Evolutionary conservation across 306 rosid genomes (phyloP), one percentile per base, ranked within the genome.

Genomic region (Rosa persica): DNA sequence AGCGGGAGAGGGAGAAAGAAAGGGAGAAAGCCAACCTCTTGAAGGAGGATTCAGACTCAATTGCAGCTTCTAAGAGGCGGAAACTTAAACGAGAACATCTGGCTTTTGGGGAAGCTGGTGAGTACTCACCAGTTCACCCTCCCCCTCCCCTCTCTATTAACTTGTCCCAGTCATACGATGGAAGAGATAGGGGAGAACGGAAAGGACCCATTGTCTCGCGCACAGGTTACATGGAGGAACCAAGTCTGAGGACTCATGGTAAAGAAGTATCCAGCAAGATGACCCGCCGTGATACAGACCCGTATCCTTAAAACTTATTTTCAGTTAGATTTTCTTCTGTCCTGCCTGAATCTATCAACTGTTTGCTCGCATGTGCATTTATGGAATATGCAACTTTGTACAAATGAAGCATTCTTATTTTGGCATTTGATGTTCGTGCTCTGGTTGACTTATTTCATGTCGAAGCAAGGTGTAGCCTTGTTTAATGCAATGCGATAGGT

Each of bases 41-140:
- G 83, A 95, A 93, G 82, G 99, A 95, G 79, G 99, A 95, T 8
- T 78, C 88, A 82, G 98, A 93, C 12, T 82, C 86, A 65, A 85
- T 70, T 34, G 97, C 92, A 3, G 93, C 90, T 74, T 89, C 97
- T 46, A 95, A 95, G 92, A 89, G 93, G 82, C 93, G 97, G 54
- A 95, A 95, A 78, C 97, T 93, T 51, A 95, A 95, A 81, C 88
- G 98, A 86, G 99, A 95, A 80, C 97, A 95, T 76, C 80, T 85
- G 54, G 86, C 96, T 61, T 40, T 88, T 1, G 87, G 79, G 75
- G 99, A 95, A 81, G 88, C 97, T 23, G 99, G 99, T 76, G 99
- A 95, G 82, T 95, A 87, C 86, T 90, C 94, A 34, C 99, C 98
- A 19, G 99, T 85, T 76, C 91, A 92, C 67, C 91, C 92, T 57